Base-by-base conservation (phyloP, 2,329 filamentous ascomycete genomes). In the Pseudocercospora pini-densiflorae region DNA sequence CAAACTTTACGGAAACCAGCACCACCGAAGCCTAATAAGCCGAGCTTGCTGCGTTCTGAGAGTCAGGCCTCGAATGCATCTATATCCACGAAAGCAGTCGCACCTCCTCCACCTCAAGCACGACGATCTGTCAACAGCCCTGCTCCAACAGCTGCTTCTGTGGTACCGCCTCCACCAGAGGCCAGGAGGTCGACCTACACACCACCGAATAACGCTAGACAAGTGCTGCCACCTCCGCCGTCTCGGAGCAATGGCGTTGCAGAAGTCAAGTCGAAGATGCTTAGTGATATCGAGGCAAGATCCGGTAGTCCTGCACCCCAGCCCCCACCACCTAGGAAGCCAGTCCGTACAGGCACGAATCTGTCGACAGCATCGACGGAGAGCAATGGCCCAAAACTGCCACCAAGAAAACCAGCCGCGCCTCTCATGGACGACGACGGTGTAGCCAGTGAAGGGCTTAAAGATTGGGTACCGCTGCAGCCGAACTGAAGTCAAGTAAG, bases 11-110 rank as follows among this genome's bases (percentile, higher is more conserved):
- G 77, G 10, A 80, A 79, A 54, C 72, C 77, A 9, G 75, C 77
- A 5, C 78, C 78, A 7, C 75, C 75, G 3, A 73, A 76, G 24
- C 77, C 77, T 2, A 74, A 72, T 31, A 80, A 79, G 61, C 77
- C 77, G 5, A 73, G 57, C 12, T 64, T 74, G 3, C 71, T 77
- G 12, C 71, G 76, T 14, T 72, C 72, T 6, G 70, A 72, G 7
- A 75, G 72, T 59, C 68, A 67, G 7, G 64, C 66, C 31, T 72
- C 72, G 3, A 63, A 67, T 33, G 54, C 65, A 7, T 64, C 73
- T 16, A 27, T 65, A 21, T 65, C 69, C 23, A 57, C 68, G 19
- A 66, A 65, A 59, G 61, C 67, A 58, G 62, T 67, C 14, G 68
- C 70, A 10, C 69, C 72, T 31, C 70, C 68, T 24, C 72, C 73